Percentiles rank a stretch among this genome's conserved stretches.
These are phyloP conservation scores for Polyplosphaeria fusca DNA, from an alignment of 495 filamentous ascomycete species.

Conservation along the genomic window DNA sequence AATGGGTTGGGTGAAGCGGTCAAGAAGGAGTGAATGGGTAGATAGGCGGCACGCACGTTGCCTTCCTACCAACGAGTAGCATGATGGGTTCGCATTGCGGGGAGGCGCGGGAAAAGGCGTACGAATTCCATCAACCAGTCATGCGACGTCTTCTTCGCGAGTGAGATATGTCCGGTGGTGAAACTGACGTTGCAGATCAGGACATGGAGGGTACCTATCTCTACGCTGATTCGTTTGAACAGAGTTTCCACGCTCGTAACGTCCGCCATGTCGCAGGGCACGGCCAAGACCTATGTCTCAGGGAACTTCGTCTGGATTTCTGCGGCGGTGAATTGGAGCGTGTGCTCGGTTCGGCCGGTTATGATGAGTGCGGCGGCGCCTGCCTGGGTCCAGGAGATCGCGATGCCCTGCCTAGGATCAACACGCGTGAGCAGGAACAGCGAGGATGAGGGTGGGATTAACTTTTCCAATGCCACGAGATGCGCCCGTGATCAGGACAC, in stretches of 20 bases:
- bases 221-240: not conserved
- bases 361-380: not conserved
- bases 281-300: not conserved
- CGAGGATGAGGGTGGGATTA: no score
- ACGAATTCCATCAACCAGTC: not conserved
- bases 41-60: not conserved
- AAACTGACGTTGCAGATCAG: not conserved
- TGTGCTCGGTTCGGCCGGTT: not conserved
- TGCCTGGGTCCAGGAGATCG: not conserved
- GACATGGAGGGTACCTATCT: not conserved
- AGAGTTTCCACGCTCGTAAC: not conserved
- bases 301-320: not conserved
- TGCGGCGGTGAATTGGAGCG: not conserved
- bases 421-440: not conserved
- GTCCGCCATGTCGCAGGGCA: not conserved
- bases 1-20: not conserved
- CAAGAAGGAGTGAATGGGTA: not conserved
- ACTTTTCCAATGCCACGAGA: not conserved
- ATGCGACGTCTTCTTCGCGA: not conserved
- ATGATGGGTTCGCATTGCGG: no score
- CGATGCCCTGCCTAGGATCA: not conserved
- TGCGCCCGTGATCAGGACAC: not conserved
- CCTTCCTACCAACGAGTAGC: no score
- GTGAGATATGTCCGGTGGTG: not conserved
- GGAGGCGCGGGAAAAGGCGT: not conserved